Evolutionary conservation across 2,329 filamentous ascomycete species (phyloP), one percentile per base, ranked within the genome.

Genomic region (Beauveria medogensis): DNA sequence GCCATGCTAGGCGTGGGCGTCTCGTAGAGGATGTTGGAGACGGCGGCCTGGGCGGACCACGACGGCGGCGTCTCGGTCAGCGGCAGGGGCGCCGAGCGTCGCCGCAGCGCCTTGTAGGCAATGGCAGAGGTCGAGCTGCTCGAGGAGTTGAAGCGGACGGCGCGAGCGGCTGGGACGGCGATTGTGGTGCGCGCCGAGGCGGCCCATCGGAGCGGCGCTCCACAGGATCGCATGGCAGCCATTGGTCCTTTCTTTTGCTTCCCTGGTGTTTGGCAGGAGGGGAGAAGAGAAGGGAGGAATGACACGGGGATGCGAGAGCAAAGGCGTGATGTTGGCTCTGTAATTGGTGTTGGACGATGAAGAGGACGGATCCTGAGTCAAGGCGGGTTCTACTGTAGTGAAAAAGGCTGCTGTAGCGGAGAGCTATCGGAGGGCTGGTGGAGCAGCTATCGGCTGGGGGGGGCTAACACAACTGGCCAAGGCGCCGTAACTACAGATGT

Each of bases 11-110:
- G 90, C 20, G 90, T 82, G 6, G 94, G 94, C 3, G 92, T 97
- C 82, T 99, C 94, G 81, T 99, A 99, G 75, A 99, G 90, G 72
- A 99, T 99, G 74, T 93, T 96, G 72, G 91, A 96, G 66, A 99
- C 94, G 67, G 94, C 94, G 20, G 94, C 91, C 68, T 94, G 92
- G 43, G 92, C 92, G 71, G 93, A 96, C 82, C 91, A 91, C 12
- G 91, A 81, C 41, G 90, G 87, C 30, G 88, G 82, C 60, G 89
- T 81, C 67, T 90, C 85, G 66, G 85, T 87, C 60, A 91, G 89
- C 59, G 96, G 90, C 24, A 92, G 86, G 64, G 92, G 90, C 22
- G 90, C 88, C 63, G 93, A 90, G 66, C 93, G 91, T 69, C 92
- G 90, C 72, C 96, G 93, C 65, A 97, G 84, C 62, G 93, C 91